These are phyloP conservation scores for Aphanomyces stellatus DNA, from an alignment of 352 stramenopile genomes.

Conservation along the genomic window DNA sequence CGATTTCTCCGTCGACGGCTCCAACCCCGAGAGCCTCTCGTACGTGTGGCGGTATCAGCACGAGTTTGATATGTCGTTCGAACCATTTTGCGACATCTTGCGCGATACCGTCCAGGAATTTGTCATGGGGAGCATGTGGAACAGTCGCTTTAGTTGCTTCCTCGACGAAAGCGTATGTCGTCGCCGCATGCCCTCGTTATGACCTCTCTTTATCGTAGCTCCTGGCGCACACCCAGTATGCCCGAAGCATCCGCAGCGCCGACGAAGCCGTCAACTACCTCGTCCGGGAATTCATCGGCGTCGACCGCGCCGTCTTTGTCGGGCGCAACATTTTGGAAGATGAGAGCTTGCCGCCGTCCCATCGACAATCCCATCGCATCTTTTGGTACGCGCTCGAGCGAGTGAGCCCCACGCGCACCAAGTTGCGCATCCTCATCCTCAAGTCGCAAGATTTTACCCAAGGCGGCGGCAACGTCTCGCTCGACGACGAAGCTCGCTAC, in stretches of 20 bases:
- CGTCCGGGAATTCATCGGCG: neutral
- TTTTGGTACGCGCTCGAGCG: constrained; percentile 18
- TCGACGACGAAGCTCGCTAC: constrained; percentile 14
- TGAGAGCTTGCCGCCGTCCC: neutral
- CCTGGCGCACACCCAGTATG: neutral
- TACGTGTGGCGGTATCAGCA: constrained; percentile 15
- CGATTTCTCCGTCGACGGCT: constrained; percentile 6
- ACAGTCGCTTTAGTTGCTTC: neutral
- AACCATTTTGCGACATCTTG: neutral
- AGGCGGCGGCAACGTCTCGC: constrained; percentile 12
- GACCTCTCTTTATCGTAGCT: neutral
- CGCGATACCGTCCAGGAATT: constrained; percentile 7
- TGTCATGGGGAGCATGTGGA: constrained; percentile 1
- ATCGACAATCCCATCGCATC: constrained; percentile 11
- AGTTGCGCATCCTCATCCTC: neutral
- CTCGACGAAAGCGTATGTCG: neutral
- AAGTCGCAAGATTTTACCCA: constrained; percentile 16
- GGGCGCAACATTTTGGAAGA: constrained; percentile 13
- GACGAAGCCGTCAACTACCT: constrained; percentile 17
- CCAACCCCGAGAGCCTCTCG: neutral
- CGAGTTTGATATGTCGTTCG: constrained; percentile 5
- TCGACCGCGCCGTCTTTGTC: neutral
- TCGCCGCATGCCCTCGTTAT: neutral
- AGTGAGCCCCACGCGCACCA: neutral
- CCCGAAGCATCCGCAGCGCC: neutral